Evolutionary conservation across 1,284 basidiomycete species (phyloP).

Genomic region (Tilletia caries): DNA sequence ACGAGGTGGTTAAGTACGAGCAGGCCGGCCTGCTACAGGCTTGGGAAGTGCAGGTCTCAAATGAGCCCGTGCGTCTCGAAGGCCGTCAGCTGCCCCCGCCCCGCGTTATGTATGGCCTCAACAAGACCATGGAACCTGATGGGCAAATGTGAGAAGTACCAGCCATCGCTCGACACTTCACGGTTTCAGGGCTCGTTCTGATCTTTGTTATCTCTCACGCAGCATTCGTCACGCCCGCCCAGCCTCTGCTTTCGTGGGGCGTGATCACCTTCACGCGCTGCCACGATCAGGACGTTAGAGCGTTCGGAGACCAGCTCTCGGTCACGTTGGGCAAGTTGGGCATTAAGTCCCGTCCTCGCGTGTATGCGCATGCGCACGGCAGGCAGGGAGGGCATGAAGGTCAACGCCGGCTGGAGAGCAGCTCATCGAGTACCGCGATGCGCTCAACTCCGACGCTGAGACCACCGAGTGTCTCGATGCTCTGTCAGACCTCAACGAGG

Average conservation of each 20-base stretch:
- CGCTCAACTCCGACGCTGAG: slow-evolving; percentile 50
- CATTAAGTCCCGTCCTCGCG: slow-evolving; percentile 16
- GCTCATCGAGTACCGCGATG: slow-evolving; percentile 54
- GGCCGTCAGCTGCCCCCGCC: slow-evolving; percentile 53
- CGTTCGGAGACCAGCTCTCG: slow-evolving; percentile 22
- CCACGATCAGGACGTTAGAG: slow-evolving; percentile 12
- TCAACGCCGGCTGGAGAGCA: slow-evolving; percentile 54
- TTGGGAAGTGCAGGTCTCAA: slow-evolving; percentile 56
- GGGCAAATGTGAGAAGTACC: slow-evolving; percentile 24
- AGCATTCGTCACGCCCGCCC: not conserved
- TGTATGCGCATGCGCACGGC: slow-evolving; percentile 14
- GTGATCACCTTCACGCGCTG: slow-evolving; percentile 32
- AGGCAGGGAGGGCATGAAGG: slow-evolving; percentile 16
- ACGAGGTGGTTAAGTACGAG: slow-evolving; percentile 30
- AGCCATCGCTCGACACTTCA: too few species aligned
- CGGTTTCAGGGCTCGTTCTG: too few species aligned
- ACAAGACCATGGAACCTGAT: slow-evolving; percentile 51
- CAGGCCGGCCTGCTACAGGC: slow-evolving; percentile 25
- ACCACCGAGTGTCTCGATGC: slow-evolving; percentile 53
- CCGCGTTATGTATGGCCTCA: slow-evolving; percentile 44
- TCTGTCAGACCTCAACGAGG: slow-evolving; percentile 54
- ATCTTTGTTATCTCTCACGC: not conserved
- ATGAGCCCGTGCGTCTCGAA: slow-evolving; percentile 44
- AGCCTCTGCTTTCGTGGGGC: slow-evolving; percentile 29
- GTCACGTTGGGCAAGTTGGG: slow-evolving; percentile 22